phyloP scores from a whole-genome alignment of 495 filamentous ascomycete species.

The Glarea lozoyensis region DNA sequence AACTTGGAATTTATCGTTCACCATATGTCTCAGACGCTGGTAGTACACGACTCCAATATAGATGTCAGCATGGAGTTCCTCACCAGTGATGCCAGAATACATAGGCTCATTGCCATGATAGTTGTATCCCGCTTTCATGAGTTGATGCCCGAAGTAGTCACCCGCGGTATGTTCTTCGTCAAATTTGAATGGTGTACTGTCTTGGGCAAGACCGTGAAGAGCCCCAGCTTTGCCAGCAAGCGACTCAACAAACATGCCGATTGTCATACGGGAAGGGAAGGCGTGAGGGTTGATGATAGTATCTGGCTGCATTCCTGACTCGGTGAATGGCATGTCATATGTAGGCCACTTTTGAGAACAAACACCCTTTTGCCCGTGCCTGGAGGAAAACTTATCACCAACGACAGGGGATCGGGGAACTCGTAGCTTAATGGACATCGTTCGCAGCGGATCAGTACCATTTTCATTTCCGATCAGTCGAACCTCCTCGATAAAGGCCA shows the following conservation, averaged over 20 bases:
- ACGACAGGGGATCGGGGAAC: conserved; percentile 86
- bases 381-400: conserved; percentile 97
- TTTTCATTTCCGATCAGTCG: conserved; percentile 76
- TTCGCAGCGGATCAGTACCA: conserved; percentile 73
- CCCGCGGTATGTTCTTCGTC: conserved; percentile 84
- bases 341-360: conserved; percentile 94
- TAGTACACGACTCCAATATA: conserved; percentile 97
- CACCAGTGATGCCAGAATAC: conserved; percentile 91
- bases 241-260: conserved; percentile 98
- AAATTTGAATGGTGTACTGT: conserved; percentile 90
- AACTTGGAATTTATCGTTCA: conserved; percentile 99
- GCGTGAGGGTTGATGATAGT: conserved; percentile 99
- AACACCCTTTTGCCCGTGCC: conserved; percentile 97
- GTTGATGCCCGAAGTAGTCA: conserved; percentile 93
- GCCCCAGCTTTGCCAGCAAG: conserved; percentile 91
- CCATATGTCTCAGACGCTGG: conserved; percentile 96
- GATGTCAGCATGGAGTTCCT: conserved; percentile 90
- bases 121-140: conserved; percentile 90
- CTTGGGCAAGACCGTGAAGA: conserved; percentile 88
- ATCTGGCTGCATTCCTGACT: conserved; percentile 93
- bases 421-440: conserved; percentile 84
- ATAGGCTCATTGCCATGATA: conserved; percentile 98
- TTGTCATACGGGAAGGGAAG: conserved; percentile 99
- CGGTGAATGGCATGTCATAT: conserved; percentile 93
- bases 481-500: conserved; percentile 85